Evolutionary conservation across 2,329 filamentous ascomycete genomes (phyloP).

Genomic region (Paraphaeosphaeria sporulosa): DNA sequence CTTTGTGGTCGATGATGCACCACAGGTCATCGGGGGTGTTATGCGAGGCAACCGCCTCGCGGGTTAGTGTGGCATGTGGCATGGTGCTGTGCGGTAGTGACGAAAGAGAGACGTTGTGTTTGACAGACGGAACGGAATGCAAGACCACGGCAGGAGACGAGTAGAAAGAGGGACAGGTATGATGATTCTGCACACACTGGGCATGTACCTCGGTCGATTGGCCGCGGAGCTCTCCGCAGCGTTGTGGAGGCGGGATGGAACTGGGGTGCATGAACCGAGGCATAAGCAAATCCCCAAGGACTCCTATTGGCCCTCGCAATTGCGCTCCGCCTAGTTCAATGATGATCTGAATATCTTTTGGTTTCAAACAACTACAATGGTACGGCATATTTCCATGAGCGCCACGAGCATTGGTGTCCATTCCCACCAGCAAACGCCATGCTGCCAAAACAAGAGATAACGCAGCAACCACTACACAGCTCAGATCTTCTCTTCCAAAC

Average conservation of each 20-base stretch:
- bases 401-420: background rate
- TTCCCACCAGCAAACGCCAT: constrained; percentile 3
- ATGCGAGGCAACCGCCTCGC: constrained; percentile 74
- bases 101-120: background rate
- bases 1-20: constrained; percentile 85
- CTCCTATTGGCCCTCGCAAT: constrained; percentile 7
- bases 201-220: constrained; percentile 9
- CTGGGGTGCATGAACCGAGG: constrained; percentile 14
- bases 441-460: background rate
- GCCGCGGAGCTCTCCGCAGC: background rate
- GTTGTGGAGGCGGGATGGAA: constrained; percentile 1
- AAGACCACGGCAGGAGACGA: too few relatives aligned
- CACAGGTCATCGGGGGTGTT: constrained; percentile 78
- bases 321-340: background rate
- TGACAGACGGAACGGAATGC: background rate
- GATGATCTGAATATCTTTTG: too few relatives aligned
- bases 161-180: constrained; percentile 1
- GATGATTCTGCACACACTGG: constrained; percentile 8
- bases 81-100: constrained; percentile 23
- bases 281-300: constrained; percentile 3
- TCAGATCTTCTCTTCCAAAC: constrained; percentile 44
- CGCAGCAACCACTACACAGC: background rate
- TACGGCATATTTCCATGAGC: background rate
- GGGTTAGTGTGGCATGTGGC: constrained; percentile 51
- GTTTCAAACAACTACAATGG: background rate